Conservation (phyloP, 139 green algal species). For the Tetradesmus lagerheimii region DNA sequence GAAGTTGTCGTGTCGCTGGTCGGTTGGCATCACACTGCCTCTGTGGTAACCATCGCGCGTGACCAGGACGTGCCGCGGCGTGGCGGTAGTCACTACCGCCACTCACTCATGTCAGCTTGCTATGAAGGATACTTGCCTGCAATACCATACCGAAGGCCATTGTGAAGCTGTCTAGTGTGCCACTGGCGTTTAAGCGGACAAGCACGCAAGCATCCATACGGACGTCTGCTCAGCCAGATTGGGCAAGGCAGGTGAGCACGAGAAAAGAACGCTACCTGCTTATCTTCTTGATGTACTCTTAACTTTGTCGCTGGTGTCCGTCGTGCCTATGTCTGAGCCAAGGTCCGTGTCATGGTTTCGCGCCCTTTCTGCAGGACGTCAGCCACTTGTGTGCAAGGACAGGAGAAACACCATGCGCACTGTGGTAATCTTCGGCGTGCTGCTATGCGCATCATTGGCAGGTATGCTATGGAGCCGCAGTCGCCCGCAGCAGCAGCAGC, state of each 20-base stretch:
- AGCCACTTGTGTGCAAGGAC: background rate
- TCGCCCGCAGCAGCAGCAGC: background rate
- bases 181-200: too few species aligned
- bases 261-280: too few species aligned
- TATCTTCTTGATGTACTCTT: too few species aligned
- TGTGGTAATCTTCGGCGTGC: background rate
- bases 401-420: background rate
- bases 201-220: background rate
- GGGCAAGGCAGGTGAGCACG: background rate
- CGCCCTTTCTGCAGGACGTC: background rate
- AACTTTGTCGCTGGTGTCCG: too few species aligned
- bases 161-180: too few species aligned
- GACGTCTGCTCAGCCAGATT: too few species aligned
- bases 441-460: background rate
- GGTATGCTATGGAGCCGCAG: background rate
- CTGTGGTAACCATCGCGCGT: background rate
- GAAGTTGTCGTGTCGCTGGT: too few species aligned
- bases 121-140: background rate
- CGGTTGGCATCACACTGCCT: background rate
- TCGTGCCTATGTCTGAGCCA: background rate
- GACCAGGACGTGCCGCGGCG: background rate
- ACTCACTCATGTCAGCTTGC: background rate
- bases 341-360: background rate
- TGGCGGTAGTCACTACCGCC: background rate
- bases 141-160: too few species aligned